Evolutionary conservation across 306 rosid species (phyloP).

Genomic region (Hylodesmum podocarpum): DNA sequence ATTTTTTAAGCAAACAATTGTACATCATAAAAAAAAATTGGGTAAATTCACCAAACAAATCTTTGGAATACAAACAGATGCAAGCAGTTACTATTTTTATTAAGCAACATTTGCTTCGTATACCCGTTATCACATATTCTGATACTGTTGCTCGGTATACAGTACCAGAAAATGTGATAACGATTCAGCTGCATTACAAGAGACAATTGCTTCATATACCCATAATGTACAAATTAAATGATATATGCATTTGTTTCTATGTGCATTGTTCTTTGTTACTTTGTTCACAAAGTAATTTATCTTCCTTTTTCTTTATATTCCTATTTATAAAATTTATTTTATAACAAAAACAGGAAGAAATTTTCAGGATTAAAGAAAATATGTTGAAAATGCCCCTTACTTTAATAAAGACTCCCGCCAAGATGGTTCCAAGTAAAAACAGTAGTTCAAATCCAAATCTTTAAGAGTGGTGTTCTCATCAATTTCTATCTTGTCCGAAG

Average conservation of each 20-base stretch:
- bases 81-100: not conserved
- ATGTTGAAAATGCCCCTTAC: constrained; percentile 51
- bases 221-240: not conserved
- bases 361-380: not conserved
- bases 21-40: not conserved
- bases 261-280: not conserved
- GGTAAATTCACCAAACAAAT: not conserved
- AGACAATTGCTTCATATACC: constrained; percentile 11
- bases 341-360: not conserved
- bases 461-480: constrained; percentile 95
- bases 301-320: constrained; percentile 16
- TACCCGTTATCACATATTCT: too few species aligned
- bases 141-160: not conserved
- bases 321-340: not conserved
- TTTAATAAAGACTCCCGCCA: constrained; percentile 82
- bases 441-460: constrained; percentile 89
- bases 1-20: not conserved
- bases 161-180: constrained; percentile 1
- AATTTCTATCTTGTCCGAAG: constrained; percentile 94
- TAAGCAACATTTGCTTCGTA: too few species aligned
- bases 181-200: not conserved
- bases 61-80: constrained; percentile 12
- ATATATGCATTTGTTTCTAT: not conserved
- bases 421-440: constrained; percentile 93
- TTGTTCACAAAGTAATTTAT: not conserved